These are phyloP conservation scores for Boletus coccyginus DNA, from an alignment of 768 basidiomycete genomes.

Conservation along the genomic window DNA sequence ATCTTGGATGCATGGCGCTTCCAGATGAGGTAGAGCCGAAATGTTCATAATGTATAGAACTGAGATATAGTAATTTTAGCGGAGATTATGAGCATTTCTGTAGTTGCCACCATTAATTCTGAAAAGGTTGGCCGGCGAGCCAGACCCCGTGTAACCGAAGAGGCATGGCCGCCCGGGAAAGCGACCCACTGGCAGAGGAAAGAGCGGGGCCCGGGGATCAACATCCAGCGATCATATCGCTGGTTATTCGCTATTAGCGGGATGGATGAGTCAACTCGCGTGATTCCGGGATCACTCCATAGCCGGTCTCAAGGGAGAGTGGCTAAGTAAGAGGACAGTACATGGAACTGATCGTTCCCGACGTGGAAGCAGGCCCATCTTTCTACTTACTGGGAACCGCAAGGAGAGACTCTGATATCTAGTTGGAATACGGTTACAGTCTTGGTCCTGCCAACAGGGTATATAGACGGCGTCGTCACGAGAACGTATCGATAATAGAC, in stretches of 20 bases:
- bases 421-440: conserved; percentile 16
- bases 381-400: background rate
- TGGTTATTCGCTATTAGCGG: background rate
- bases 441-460: conserved; percentile 33
- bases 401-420: conserved; percentile 11
- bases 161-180: background rate
- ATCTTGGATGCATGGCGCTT: background rate
- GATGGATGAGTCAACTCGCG: background rate
- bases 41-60: too few species aligned
- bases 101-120: background rate
- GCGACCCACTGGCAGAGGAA: background rate
- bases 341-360: background rate
- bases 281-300: background rate
- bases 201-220: background rate
- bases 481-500: conserved; percentile 10
- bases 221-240: background rate
- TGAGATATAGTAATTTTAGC: too few species aligned
- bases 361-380: background rate
- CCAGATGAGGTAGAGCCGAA: background rate
- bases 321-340: background rate
- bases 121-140: background rate
- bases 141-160: background rate
- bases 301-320: background rate
- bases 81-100: too few species aligned
- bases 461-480: conserved; percentile 15